These are phyloP conservation scores for Penicillium sp. DNA, from an alignment of 2,329 filamentous ascomycete species.

Conservation along the genomic window DNA sequence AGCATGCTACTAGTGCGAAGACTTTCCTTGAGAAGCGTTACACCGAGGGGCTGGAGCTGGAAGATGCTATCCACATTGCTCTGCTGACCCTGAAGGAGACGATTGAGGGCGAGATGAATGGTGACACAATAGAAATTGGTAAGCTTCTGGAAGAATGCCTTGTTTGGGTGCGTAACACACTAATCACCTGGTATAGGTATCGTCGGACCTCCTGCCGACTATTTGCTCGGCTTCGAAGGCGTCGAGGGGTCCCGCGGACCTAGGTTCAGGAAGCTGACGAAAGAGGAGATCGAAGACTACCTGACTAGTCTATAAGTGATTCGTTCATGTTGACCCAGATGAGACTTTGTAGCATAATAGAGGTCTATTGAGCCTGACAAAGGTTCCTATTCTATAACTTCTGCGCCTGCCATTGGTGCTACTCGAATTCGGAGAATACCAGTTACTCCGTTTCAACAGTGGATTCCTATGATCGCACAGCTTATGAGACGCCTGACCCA, in stretches of 20 bases:
- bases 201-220: conserved; percentile 90
- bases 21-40: conserved; percentile 99
- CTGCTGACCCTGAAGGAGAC: conserved; percentile 97
- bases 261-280: conserved; percentile 71
- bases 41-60: conserved; percentile 93
- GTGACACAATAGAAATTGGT: conserved; percentile 98
- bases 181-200: conserved; percentile 66
- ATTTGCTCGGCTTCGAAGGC: conserved; percentile 79
- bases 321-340: conserved; percentile 20
- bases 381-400: conserved; percentile 18
- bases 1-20: conserved; percentile 97
- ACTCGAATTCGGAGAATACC: background rate
- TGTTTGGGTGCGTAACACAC: background rate
- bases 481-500: background rate
- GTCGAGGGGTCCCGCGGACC: conserved; percentile 49
- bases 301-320: conserved; percentile 86
- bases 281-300: conserved; percentile 99
- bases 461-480: background rate
- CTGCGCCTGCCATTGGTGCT: background rate
- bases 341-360: conserved; percentile 35
- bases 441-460: background rate
- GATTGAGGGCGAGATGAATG: conserved; percentile 99
- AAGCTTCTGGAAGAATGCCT: conserved; percentile 40
- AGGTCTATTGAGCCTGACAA: conserved; percentile 30
- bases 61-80: conserved; percentile 98